Base-by-base conservation (phyloP, 73 alveolate genomes). In the Uronychia binucleata region DNA sequence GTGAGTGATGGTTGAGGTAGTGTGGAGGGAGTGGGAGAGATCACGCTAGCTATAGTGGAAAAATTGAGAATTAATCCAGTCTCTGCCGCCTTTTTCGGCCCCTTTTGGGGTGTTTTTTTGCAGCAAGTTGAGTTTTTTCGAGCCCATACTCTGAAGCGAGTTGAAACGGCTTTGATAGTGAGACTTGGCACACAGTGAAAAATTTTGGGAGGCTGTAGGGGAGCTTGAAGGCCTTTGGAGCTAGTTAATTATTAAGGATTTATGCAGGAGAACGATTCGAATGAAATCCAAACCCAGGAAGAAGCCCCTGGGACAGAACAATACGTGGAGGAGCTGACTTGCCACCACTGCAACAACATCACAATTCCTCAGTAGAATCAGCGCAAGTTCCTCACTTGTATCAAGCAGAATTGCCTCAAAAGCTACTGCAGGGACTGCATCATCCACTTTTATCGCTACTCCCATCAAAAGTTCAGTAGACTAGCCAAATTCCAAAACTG, bases 351-450 rank as follows among this genome's bases (percentile, higher is more conserved):
- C 67, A 46, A 46, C 19, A 46, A 46, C 67, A 11, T 46, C n/a
- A 46, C 67, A 46, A 19, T 46, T 19, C 67, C 67, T 11, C n/a
- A 5, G n/a, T 19, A 46, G 67, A 46, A 46, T 46, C 67, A 46
- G 67, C 67, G 67, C 67, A 46, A 46, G 67, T 46, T 46, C 67
- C 67, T 46, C 67, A 46, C 67, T 46, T 46, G 67, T 19, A 46
- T 46, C 67, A 46, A 46, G 19, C 67, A 46, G 19, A 46, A 46
- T 46, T 46, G 67, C 67, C n/a, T 11, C 5, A 46, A 46, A 19
- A 46, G 67, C 67, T 46, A 11, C 67, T 46, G 67, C 19, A 46
- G 67, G 67, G 67, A 46, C 67, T 46, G 67, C 67, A 46, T 46
- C 67, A 46, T 46, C 67, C 67, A 46, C n/a, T 11, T 46, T 46